Percentiles rank a stretch among this genome's conserved stretches.
These are phyloP conservation scores for Daedaleopsis sinensis DNA, from an alignment of 768 basidiomycete species.

Conservation along the genomic window DNA sequence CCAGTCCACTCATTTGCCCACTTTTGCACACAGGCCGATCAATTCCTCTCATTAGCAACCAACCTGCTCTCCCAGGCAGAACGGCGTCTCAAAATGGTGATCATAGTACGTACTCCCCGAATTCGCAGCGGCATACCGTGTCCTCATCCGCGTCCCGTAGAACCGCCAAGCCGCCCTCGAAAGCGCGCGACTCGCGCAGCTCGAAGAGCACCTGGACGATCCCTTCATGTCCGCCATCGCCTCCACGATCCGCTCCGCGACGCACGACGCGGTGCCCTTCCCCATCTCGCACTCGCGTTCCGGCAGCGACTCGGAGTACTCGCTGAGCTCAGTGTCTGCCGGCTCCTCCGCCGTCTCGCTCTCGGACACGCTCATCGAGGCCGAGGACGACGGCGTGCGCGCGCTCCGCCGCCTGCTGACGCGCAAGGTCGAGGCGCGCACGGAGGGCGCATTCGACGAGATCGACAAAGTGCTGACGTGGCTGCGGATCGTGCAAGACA, in stretches of 20 bases:
- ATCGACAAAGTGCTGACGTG: conserved; percentile 61
- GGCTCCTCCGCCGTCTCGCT: conserved; percentile 48
- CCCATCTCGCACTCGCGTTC: conserved; percentile 9
- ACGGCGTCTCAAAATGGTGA: conserved; percentile 54
- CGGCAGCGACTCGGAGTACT: conserved; percentile 17
- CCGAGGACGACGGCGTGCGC: conserved; percentile 69
- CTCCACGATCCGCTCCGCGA: conserved; percentile 14
- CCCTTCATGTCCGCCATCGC: conserved; percentile 18
- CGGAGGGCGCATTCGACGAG: conserved; percentile 61
- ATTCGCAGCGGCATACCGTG: background rate
- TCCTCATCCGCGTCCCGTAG: conserved; percentile 2
- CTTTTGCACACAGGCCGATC: conserved; percentile 47
- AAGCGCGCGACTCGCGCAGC: conserved; percentile 8
- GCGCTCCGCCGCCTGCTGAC: conserved; percentile 63
- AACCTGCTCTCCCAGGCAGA: conserved; percentile 62
- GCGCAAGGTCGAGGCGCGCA: conserved; percentile 63
- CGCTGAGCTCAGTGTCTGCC: conserved; percentile 24
- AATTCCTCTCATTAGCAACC: conserved; percentile 54
- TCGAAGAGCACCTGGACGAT: conserved; percentile 10
- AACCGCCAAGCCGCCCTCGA: conserved; percentile 15
- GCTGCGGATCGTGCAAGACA: conserved; percentile 65
- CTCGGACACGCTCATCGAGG: conserved; percentile 52
- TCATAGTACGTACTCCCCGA: conserved; percentile 46
- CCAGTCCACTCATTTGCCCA: background rate
- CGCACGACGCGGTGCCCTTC: conserved; percentile 9